These are phyloP conservation scores for Iris pallida DNA, from an alignment of 116 monocot genomes.

Conservation along the genomic window DNA sequence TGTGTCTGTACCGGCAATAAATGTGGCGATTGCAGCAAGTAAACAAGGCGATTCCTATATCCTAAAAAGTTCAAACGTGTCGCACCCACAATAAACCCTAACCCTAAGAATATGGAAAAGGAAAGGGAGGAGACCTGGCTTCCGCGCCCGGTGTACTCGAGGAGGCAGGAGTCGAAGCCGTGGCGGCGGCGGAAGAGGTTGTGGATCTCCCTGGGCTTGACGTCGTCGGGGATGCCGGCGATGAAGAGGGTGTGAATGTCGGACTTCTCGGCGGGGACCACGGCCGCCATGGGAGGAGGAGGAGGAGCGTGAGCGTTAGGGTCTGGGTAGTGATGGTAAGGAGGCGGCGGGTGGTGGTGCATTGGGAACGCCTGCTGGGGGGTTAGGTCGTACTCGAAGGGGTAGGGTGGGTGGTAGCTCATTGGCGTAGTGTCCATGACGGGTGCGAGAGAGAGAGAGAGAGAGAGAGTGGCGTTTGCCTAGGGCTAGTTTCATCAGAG, in stretches of 20 bases:
- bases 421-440: not conserved
- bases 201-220: conserved; percentile 81
- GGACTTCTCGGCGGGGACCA: conserved; percentile 35
- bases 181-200: conserved; percentile 71
- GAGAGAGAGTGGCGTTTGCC: too few species aligned
- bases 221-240: conserved; percentile 68
- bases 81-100: not conserved
- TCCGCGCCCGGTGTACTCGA: conserved; percentile 76
- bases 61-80: too few species aligned
- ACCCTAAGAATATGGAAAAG: not conserved
- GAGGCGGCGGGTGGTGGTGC: conserved; percentile 6
- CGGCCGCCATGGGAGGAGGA: conserved; percentile 1
- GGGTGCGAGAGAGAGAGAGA: too few species aligned
- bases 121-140: conserved; percentile 35
- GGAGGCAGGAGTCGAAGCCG: conserved; percentile 73
- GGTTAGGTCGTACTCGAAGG: not conserved
- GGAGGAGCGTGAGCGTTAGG: not conserved
- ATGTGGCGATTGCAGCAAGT: too few species aligned
- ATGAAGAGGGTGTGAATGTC: conserved; percentile 69
- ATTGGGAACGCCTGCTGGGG: not conserved
- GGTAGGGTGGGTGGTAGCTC: not conserved
- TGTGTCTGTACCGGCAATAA: too few species aligned
- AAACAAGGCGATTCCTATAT: too few species aligned
- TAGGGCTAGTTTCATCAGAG: too few species aligned
- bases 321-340: conserved; percentile 6